These are phyloP conservation scores for Massarina eburnea DNA, from an alignment of 2,329 filamentous ascomycete species.

Conservation along the genomic window DNA sequence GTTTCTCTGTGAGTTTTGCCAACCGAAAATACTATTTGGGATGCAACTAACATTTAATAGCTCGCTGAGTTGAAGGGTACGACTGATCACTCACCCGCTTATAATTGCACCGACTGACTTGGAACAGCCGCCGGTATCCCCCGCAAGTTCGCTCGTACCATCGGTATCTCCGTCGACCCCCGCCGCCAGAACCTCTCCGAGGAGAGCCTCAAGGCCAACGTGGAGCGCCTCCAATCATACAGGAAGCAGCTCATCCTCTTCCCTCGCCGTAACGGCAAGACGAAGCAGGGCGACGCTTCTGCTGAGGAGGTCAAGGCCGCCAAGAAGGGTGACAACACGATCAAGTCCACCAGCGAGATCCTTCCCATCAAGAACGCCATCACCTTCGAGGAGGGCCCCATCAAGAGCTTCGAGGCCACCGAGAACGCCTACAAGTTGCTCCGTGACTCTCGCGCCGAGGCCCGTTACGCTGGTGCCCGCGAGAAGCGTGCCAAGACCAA, in stretches of 20 bases:
- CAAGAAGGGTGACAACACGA: conserved; percentile 56
- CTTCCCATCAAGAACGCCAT: conserved; percentile 72
- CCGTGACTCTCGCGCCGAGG: conserved; percentile 80
- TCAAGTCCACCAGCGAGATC: conserved; percentile 57
- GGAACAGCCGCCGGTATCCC: conserved; percentile 88
- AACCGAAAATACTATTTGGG: too few species aligned
- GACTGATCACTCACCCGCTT: conserved; percentile 11
- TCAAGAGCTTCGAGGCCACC: conserved; percentile 70
- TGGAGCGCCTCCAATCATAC: conserved; percentile 98
- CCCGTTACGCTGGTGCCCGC: conserved; percentile 77
- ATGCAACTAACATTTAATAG: too few species aligned
- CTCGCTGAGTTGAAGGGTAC: conserved; percentile 95
- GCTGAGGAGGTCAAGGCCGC: conserved; percentile 78
- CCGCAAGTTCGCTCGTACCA: conserved; percentile 89
- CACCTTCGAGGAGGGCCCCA: conserved; percentile 79
- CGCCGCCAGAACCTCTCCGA: conserved; percentile 97
- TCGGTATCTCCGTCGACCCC: conserved; percentile 94
- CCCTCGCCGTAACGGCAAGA: conserved; percentile 88
- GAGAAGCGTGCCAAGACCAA: conserved; percentile 93
- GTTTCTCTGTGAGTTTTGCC: too few species aligned
- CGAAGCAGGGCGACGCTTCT: conserved; percentile 88
- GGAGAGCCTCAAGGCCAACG: conserved; percentile 92
- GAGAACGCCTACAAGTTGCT: conserved; percentile 86
- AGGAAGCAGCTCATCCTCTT: conserved; percentile 94
- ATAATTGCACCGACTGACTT: conserved; percentile 14